These are phyloP conservation scores for Tricholoma terreum DNA, from an alignment of 768 basidiomycete species.

Conservation along the genomic window DNA sequence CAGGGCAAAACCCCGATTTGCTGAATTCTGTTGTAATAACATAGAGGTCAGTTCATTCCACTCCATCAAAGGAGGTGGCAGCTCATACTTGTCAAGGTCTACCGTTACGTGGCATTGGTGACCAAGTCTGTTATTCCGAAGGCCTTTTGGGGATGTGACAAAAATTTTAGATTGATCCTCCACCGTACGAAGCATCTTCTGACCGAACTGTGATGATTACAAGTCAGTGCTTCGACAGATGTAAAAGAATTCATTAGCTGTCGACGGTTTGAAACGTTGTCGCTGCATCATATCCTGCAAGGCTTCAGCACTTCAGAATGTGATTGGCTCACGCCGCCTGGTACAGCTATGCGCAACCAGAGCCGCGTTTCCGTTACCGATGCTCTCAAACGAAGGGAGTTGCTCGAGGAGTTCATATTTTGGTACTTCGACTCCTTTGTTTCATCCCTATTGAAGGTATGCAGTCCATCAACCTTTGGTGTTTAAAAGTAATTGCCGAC, in stretches of 20 bases:
- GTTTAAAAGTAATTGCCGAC: not conserved
- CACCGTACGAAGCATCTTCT: constrained; percentile 40
- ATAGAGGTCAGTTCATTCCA: constrained; percentile 46
- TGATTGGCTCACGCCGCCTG: constrained; percentile 67
- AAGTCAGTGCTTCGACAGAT: constrained; percentile 39
- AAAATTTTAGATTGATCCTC: constrained; percentile 60
- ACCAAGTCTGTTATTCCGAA: constrained; percentile 72
- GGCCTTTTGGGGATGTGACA: constrained; percentile 72
- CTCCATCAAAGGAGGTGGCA: not conserved
- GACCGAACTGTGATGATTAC: not conserved
- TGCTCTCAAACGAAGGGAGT: constrained; percentile 68
- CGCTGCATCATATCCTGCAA: constrained; percentile 75
- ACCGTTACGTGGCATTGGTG: constrained; percentile 57
- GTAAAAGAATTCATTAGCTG: constrained; percentile 69
- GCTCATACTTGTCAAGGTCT: constrained; percentile 51
- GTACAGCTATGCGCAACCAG: constrained; percentile 35
- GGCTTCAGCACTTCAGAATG: constrained; percentile 72
- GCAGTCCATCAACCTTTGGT: not conserved
- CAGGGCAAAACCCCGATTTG: constrained; percentile 68
- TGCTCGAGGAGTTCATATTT: constrained; percentile 85
- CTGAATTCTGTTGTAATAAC: constrained; percentile 68
- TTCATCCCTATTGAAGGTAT: constrained; percentile 71
- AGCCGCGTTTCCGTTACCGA: constrained; percentile 61
- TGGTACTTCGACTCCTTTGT: constrained; percentile 94
- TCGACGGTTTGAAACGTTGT: constrained; percentile 79